Evolutionary conservation across 2,329 filamentous ascomycete species (phyloP), one percentile per base, ranked within the genome.

Genomic region (Colletotrichum tropicale): DNA sequence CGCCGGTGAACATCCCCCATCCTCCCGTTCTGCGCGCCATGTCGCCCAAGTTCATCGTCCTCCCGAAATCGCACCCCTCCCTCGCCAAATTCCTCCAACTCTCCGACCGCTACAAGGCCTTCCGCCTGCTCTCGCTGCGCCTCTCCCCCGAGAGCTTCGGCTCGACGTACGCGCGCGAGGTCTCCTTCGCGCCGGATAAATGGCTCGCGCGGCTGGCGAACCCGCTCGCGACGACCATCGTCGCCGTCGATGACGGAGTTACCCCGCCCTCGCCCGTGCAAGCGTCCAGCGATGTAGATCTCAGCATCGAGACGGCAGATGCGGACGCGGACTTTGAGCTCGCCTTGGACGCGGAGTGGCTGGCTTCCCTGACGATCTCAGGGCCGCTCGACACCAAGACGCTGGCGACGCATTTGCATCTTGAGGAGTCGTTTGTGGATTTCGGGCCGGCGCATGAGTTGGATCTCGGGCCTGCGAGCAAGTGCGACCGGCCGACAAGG

Each of bases 121-220:
- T 76, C 55, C 75, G 73, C 34, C 75, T 77, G 9, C 10, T 56
- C 9, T 69, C 75, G 10, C 65, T 77, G 28, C 58, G 21, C 28
- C 73, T 69, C 12, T 76, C 73, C 3, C 75, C 75, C 2, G 60
- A 64, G 13, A 62, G 21, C 24, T 77, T 76, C 55, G 73, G 72
- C 5, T 72, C 75, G 4, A 72, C 72, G 4, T 55, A 72, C 34
- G 73, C 75, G 16, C 65, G 69, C n/a, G 75, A 77, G 26, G 68
- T n/a, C 24, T 52, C n/a, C 12, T 70, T 73, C 26, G 24, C 68
- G 16, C 24, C 38, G 16, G 73, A 76, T 1, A 62, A 34, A 21
- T 77, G 75, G 75, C 38, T 15, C 13, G 62, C 38, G 5, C 68
- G 73, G 5, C 26, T 77, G 15, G 3, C 65, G 8, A 67, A 70